Evolutionary conservation across 345 rosid species (phyloP).

Genomic region (Ceriops decandra): DNA sequence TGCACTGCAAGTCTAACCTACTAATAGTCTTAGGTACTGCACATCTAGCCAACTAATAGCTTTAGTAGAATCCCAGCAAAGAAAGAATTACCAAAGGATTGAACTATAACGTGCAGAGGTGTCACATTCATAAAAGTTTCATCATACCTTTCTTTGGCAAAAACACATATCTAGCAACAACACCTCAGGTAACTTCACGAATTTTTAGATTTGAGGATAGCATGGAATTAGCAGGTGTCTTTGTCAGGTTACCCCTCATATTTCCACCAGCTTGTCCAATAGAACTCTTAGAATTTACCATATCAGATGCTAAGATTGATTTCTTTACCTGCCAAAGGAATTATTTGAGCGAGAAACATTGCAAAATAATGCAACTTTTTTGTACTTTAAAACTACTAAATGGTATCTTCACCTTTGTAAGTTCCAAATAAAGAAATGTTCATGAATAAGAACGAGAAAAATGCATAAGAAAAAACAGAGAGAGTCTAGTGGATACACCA

Average conservation of each 20-base stretch:
- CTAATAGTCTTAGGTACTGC: too few species aligned
- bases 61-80: too few species aligned
- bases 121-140: not conserved
- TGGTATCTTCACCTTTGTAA: not conserved
- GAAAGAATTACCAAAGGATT: too few species aligned
- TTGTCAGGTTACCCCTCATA: constrained; percentile 56
- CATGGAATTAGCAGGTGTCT: constrained; percentile 51
- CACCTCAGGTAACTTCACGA: constrained; percentile 25
- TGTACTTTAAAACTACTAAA: not conserved
- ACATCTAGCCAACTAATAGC: too few species aligned
- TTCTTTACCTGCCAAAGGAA: constrained; percentile 58
- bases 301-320: constrained; percentile 53
- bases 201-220: constrained; percentile 54
- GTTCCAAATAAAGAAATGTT: not conserved
- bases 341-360: not conserved
- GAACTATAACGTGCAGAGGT: too few species aligned
- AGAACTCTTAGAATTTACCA: constrained; percentile 41
- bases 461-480: not conserved
- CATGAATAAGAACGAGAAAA: not conserved
- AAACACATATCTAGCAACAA: constrained; percentile 2
- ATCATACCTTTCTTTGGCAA: constrained; percentile 8
- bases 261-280: constrained; percentile 50
- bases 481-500: not conserved
- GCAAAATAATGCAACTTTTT: not conserved
- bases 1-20: too few species aligned